These are phyloP conservation scores for Chaetomium strumarium DNA, from an alignment of 2,329 filamentous ascomycete genomes.

Conservation along the genomic window DNA sequence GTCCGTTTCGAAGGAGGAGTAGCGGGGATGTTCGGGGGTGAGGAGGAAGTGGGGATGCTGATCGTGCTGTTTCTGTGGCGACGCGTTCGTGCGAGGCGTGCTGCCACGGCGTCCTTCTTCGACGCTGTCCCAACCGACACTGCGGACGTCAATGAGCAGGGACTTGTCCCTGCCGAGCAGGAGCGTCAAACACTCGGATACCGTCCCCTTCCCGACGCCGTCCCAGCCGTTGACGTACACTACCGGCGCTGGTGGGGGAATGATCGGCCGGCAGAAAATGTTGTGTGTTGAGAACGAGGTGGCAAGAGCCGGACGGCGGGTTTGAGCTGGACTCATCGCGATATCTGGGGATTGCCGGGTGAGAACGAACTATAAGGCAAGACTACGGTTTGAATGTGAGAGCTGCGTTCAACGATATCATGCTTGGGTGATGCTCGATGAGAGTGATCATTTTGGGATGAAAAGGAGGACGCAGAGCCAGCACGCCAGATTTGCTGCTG, in stretches of 20 bases:
- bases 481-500: neutral
- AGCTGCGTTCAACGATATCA: neutral
- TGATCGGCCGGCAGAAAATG: conserved; percentile 18
- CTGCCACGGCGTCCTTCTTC: neutral
- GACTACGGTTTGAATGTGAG: neutral
- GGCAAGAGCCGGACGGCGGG: conserved; percentile 9
- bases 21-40: conserved; percentile 19
- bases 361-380: neutral
- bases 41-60: conserved; percentile 8
- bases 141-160: conserved; percentile 24
- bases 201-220: conserved; percentile 30
- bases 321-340: neutral
- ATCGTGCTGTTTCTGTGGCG: neutral
- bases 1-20: conserved; percentile 15
- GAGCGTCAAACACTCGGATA: conserved; percentile 29
- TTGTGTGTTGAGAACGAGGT: conserved; percentile 7
- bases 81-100: neutral
- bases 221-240: conserved; percentile 33
- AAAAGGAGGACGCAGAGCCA: too few species aligned
- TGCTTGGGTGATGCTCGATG: neutral
- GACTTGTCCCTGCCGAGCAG: conserved; percentile 29
- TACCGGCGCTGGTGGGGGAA: conserved; percentile 23
- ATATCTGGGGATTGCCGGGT: neutral
- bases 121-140: conserved; percentile 9
- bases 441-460: neutral